Percentiles rank a stretch among this genome's conserved stretches.
phyloP scores from a whole-genome alignment of 2,329 filamentous ascomycete genomes.

The Chaetomiaceae sp. region DNA sequence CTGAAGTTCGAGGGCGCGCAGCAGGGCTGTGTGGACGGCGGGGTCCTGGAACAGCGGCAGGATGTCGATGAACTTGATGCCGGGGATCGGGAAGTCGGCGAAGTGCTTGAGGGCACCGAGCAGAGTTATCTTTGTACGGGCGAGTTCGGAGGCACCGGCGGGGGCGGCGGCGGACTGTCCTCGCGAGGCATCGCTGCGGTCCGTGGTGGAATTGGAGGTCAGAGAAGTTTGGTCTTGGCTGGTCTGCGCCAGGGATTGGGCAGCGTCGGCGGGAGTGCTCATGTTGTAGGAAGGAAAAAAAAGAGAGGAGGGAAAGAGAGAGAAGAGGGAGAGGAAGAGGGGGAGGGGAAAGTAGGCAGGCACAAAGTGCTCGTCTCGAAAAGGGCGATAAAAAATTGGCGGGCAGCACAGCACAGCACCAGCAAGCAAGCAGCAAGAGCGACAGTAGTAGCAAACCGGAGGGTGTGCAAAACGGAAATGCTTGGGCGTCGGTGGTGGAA shows the following conservation, averaged over 20 bases:
- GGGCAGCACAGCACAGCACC: background rate
- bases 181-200: slow-evolving; percentile 53
- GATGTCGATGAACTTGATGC: slow-evolving; percentile 97
- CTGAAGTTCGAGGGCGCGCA: slow-evolving; percentile 82
- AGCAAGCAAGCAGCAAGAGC: background rate
- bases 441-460: too few species aligned
- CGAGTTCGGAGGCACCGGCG: slow-evolving; percentile 59
- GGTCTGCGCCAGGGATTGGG: slow-evolving; percentile 23
- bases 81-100: slow-evolving; percentile 84
- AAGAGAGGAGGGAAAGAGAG: slow-evolving; percentile 28
- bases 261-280: slow-evolving; percentile 30
- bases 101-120: slow-evolving; percentile 73
- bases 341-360: slow-evolving; percentile 28
- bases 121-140: slow-evolving; percentile 67
- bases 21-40: slow-evolving; percentile 66
- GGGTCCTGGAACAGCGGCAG: slow-evolving; percentile 88
- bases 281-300: slow-evolving; percentile 33
- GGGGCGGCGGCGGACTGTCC: slow-evolving; percentile 58
- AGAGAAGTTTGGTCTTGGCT: slow-evolving; percentile 27
- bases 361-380: slow-evolving; percentile 25
- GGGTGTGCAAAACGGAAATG: slow-evolving; percentile 21
- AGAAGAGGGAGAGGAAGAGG: slow-evolving; percentile 28
- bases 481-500: slow-evolving; percentile 25
- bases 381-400: slow-evolving; percentile 12
- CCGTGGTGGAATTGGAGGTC: slow-evolving; percentile 32